Evolutionary conservation across 1,284 basidiomycete species (phyloP), one percentile per base, ranked within the genome.

Genomic region (Stereum hirsutum): DNA sequence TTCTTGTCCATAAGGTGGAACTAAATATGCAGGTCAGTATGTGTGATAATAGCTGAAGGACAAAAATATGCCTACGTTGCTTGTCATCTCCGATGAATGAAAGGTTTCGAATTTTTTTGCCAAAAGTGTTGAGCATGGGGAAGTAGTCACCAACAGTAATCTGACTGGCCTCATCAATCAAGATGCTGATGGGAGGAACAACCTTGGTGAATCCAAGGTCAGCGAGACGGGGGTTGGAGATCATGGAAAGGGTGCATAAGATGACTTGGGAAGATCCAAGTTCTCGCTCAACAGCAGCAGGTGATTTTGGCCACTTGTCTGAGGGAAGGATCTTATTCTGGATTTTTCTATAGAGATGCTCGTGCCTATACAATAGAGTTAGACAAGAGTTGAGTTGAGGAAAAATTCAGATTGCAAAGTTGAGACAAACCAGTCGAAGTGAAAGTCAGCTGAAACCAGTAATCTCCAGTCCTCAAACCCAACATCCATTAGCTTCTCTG

Each of bases 281-380:
- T n/a, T 19, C 11, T 12, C 1, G 40, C 3, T 19, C 6, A 4
- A 46, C 21, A 0, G 12, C 39, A 11, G 3, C 0, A 0, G 2
- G 8, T 1, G 21, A 8, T 1, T 41, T 15, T 12, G 44, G 48
- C 10, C 54, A 32, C 0, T 53, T 47, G 39, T 75, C 65, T 2
- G 79, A 77, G 15, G 64, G 59, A 41, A 87, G 75, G 17, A 83
- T 50, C 34, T 69, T 61, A 0, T 49, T 17, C 28, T 59, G 46
- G 14, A 77, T 55, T 21, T 61, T 49, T 17, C 55, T 48, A 54
- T 87, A 87, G 0, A 83, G 59, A 53, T 84, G 76, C 48, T 83
- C 81, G 62, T 88, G 81, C 83, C 85, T 88, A 41, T 41, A 36
- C 4, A n/a, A n/a, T n/a, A n/a, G n/a, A n/a, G n/a, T n/a, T n/a